Percentiles rank a stretch among this genome's conserved stretches.
Evolutionary conservation across 129 eudicot genomes (phyloP).

Genomic region (Mikania micrantha): DNA sequence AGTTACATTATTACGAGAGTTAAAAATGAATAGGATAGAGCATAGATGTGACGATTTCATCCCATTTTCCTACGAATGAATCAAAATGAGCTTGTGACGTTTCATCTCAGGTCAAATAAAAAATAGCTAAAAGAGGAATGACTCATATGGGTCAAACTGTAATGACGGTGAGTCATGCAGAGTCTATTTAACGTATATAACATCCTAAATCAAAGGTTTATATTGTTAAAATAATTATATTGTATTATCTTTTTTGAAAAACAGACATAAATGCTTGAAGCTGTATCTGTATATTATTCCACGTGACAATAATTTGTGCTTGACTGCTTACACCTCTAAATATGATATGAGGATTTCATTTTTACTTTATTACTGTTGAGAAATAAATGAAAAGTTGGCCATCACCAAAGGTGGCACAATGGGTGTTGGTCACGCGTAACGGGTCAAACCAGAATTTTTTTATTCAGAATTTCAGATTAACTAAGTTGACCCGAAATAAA

Average conservation of each 20-base stretch:
- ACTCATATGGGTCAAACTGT: background rate
- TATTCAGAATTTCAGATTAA: background rate
- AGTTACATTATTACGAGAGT: background rate
- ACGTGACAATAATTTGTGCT: no score
- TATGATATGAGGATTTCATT: background rate
- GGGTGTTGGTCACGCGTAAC: no score
- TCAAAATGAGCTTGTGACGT: no score
- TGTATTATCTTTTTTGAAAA: background rate
- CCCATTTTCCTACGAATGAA: background rate
- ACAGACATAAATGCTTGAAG: background rate
- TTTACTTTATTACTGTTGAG: background rate
- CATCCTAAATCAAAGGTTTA: background rate
- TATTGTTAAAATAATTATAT: background rate
- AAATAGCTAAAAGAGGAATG: background rate
- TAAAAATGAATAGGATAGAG: background rate
- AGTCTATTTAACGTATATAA: background rate
- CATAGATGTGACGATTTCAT: background rate
- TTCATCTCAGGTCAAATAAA: background rate
- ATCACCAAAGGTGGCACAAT: background rate
- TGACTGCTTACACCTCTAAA: no score
- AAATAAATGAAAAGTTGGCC: background rate
- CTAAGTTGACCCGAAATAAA: background rate
- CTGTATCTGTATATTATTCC: background rate
- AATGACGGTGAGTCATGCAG: background rate
- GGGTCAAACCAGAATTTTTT: background rate